Evolutionary conservation across 352 stramenopile species (phyloP), one percentile per base, ranked within the genome.

Genomic region (Phytophthora litchii): DNA sequence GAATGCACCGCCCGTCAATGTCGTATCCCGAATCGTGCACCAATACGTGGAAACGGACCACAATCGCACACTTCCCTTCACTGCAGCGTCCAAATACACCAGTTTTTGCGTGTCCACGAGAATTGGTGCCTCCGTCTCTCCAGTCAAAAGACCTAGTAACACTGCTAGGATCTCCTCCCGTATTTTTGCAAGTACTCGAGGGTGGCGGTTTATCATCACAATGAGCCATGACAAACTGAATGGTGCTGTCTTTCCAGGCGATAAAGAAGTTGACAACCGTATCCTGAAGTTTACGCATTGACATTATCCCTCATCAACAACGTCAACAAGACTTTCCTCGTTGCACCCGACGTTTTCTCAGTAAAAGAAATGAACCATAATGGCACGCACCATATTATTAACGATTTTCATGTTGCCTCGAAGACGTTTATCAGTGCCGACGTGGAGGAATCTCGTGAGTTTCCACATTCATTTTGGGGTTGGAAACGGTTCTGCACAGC

Each of bases 61-160:
- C 8, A 96, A 44, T 2, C 87, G 78, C 17, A 94, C 58, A 37
- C 45, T 87, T 49, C 95, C 87, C 8, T 72, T 73, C 37, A 92
- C 64, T 14, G 73, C 70, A 0, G 78, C 86, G 17, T 88, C 73
- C 14, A 94, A 50, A 57, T 90, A 93, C 25, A 69, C 58, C 8
- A 93, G 61, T 12, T 78, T 56, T 42, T 80, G 71, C 3, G 81
- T 53, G 14, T 87, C 63, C 13, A 83, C 70, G 35, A 76, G 70
- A 0, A 47, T 81, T 1, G 74, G 70, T 25, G 60, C 49, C 7
- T 49, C 11, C 11, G 66, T 38, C 27, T 64, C 43, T 29, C 62
- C 53, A 9, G 62, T 71, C 9, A 78, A 60, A 17, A 75, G 55
- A 3, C 49, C 37, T 0, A 65, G 67, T 9, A 81, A 38, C 11